Base-by-base conservation (phyloP, 2,329 filamentous ascomycete species). In the Harringtonia aguacate region DNA sequence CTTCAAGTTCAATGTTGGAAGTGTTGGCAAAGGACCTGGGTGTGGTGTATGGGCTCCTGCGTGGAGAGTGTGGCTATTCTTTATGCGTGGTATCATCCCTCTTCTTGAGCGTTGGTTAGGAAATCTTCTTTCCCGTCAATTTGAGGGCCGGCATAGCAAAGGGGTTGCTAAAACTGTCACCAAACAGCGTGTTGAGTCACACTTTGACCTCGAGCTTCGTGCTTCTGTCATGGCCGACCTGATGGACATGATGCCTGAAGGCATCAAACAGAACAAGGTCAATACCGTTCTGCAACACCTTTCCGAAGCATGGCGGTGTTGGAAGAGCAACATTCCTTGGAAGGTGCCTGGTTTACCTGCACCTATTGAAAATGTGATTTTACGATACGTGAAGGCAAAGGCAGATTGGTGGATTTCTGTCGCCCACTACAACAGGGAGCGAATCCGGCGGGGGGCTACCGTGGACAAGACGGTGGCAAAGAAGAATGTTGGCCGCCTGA, bases 201-300 rank as follows among this genome's bases (percentile, higher is more conserved):
- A 98, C 61, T 98, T 95, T 58, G 92, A 98, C 65, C 73, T 98
- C 45, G 92, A 98, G 65, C 79, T 98, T 41, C 86, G 92, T 57
- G 94, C 94, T 15, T 95, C 92, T 0, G 92, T 98, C 52, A 98
- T 98, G 90, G 88, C 90, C 36, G 92, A 98, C 65, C 71, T 98
- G 41, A 95, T 95, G 85, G 92, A 98, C 58, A 98, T 98, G 94
- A 98, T 98, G 92, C 92, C 92, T 0, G 94, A 98, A 61, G 92
- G 92, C 53, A 97, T 98, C 68, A 95, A 95, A 64, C 92, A 98
- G 61, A 98, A 92, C 70, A 98, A 98, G 68, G 88, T 98, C 63
- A 95, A 98, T 63, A 95, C 89, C 2, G 90, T 98, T 36, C 70
- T 98, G 43, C 92, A 97, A 58, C 94, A 98, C 73, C 68, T 98